Percentiles rank a stretch among this genome's conserved stretches.
Evolutionary conservation across 2,329 filamentous ascomycete genomes (phyloP).

Genomic region (Oidium heveae): DNA sequence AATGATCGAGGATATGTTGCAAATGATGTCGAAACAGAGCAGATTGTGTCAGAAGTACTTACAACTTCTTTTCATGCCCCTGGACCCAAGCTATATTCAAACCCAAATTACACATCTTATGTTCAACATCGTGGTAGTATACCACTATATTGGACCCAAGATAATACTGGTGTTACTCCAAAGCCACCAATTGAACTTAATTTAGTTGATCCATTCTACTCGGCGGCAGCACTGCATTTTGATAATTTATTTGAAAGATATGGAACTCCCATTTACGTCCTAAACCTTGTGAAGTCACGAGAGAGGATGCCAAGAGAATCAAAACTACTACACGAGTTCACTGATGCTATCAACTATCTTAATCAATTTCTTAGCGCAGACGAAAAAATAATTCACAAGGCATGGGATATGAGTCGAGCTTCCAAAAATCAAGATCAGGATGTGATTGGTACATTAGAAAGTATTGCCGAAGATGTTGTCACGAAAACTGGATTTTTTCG

Average conservation of each 20-base stretch:
- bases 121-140: slow-evolving; percentile 94
- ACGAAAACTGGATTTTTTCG: slow-evolving; percentile 80
- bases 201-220: slow-evolving; percentile 88
- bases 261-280: slow-evolving; percentile 68
- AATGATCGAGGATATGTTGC: slow-evolving; percentile 88
- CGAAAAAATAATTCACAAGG: slow-evolving; percentile 77
- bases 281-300: slow-evolving; percentile 75
- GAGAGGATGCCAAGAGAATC: slow-evolving; percentile 79
- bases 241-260: slow-evolving; percentile 86
- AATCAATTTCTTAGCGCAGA: slow-evolving; percentile 74
- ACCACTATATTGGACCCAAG: slow-evolving; percentile 90
- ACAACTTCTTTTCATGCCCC: slow-evolving; percentile 92
- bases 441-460: slow-evolving; percentile 77
- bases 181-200: slow-evolving; percentile 93
- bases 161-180: slow-evolving; percentile 79
- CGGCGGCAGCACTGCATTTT: slow-evolving; percentile 78
- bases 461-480: slow-evolving; percentile 70
- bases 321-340: slow-evolving; percentile 71
- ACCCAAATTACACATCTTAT: slow-evolving; percentile 82
- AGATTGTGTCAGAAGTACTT: slow-evolving; percentile 83
- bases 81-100: slow-evolving; percentile 62
- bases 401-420: slow-evolving; percentile 94
- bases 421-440: slow-evolving; percentile 81
- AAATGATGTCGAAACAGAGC: slow-evolving; percentile 96
- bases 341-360: slow-evolving; percentile 66